A percentile compares a stretch with the other conserved stretches of the same genome.
Evolutionary conservation across 495 filamentous ascomycete genomes (phyloP).

Genomic region (Extremus antarcticus): DNA sequence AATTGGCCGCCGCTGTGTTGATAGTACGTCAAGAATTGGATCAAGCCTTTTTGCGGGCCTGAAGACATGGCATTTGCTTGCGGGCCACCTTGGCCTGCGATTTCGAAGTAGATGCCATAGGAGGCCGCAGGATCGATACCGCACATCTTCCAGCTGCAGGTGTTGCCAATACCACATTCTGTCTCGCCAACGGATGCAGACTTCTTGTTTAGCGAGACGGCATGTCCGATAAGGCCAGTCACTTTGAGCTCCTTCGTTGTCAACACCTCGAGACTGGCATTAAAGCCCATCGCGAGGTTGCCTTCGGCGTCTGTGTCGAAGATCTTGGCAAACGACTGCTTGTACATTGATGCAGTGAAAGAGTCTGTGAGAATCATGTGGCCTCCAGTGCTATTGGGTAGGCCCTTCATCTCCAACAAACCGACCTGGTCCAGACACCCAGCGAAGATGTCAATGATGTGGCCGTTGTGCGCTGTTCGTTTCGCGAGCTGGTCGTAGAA

Average conservation of each 20-base stretch:
- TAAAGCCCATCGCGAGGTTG: slow-evolving; percentile 96
- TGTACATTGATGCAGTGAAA: slow-evolving; percentile 99
- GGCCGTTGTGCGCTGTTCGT: slow-evolving; percentile 89
- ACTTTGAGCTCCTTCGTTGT: slow-evolving; percentile 99
- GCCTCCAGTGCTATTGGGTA: slow-evolving; percentile 90
- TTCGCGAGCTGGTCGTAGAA: slow-evolving; percentile 98
- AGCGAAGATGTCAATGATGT: slow-evolving; percentile 95
- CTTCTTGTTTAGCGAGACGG: slow-evolving; percentile 94
- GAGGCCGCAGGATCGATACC: slow-evolving; percentile 88
- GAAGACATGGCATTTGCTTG: slow-evolving; percentile 60
- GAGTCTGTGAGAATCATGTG: slow-evolving; percentile 98
- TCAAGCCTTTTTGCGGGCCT: slow-evolving; percentile 83
- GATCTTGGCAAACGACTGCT: slow-evolving; percentile 93
- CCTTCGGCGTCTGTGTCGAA: slow-evolving; percentile 96
- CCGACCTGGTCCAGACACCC: slow-evolving; percentile 98
- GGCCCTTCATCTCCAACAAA: slow-evolving; percentile 95
- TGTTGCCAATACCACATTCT: slow-evolving; percentile 97
- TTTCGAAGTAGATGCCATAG: slow-evolving; percentile 96
- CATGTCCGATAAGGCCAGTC: slow-evolving; percentile 94
- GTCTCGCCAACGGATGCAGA: slow-evolving; percentile 95
- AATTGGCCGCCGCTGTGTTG: slow-evolving; percentile 94
- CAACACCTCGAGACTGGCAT: slow-evolving; percentile 89
- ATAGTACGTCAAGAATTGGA: slow-evolving; percentile 98
- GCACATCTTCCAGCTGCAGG: slow-evolving; percentile 99
- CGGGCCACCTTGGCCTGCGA: slow-evolving; percentile 86